A percentile compares a stretch with the other conserved stretches of the same genome.
phyloP scores from a whole-genome alignment of 345 rosid species.

The Gossypium herbaceum region DNA sequence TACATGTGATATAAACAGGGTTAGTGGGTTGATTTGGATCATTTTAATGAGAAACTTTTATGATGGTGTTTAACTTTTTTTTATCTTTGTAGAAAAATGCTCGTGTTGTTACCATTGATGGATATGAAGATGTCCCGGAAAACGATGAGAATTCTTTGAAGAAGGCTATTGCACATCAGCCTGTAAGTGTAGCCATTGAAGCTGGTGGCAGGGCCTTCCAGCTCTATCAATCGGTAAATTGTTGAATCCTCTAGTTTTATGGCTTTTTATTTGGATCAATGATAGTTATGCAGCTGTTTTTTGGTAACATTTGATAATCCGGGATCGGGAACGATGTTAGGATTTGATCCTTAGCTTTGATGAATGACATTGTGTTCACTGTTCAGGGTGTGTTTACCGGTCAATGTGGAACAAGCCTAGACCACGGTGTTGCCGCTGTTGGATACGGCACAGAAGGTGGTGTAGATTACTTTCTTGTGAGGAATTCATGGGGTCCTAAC shows the following conservation, averaged over 20 bases:
- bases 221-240: constrained; percentile 53
- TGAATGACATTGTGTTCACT: background rate
- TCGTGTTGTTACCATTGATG: constrained; percentile 62
- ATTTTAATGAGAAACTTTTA: background rate
- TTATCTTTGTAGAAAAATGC: constrained; percentile 48
- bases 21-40: background rate
- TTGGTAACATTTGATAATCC: too few species aligned
- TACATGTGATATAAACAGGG: constrained; percentile 52
- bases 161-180: constrained; percentile 76
- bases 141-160: constrained; percentile 60
- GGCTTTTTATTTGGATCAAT: too few species aligned
- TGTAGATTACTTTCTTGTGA: constrained; percentile 53
- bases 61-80: background rate
- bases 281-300: too few species aligned
- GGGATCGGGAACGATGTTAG: too few species aligned
- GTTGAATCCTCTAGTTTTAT: background rate
- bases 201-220: constrained; percentile 66
- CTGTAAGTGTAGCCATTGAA: constrained; percentile 69
- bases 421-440: constrained; percentile 62
- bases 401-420: constrained; percentile 44
- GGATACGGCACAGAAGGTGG: constrained; percentile 59
- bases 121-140: constrained; percentile 60
- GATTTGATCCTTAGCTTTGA: too few species aligned
- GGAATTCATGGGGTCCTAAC: constrained; percentile 75
- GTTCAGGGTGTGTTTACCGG: constrained; percentile 60